A percentile compares a stretch with the other conserved stretches of the same genome.
These are phyloP conservation scores for Phytophthora sp. DNA, from an alignment of 352 stramenopile genomes.

Conservation along the genomic window DNA sequence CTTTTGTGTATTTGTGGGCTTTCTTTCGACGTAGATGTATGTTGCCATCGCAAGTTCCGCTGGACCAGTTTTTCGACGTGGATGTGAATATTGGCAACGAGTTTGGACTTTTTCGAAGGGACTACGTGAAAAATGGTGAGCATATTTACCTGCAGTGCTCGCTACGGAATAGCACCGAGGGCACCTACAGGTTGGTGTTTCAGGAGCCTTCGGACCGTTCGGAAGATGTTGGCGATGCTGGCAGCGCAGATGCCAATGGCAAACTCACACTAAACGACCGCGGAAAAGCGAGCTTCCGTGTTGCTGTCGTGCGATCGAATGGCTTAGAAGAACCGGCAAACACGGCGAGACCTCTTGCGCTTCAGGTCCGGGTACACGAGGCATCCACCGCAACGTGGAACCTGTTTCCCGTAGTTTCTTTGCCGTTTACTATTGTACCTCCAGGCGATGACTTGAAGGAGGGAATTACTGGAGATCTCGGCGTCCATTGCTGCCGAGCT, in stretches of 20 bases:
- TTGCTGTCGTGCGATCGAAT: constrained; percentile 37
- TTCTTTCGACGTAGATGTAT: constrained; percentile 47
- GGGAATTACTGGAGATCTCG: constrained; percentile 39
- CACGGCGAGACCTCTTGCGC: constrained; percentile 31
- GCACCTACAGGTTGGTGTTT: constrained; percentile 38
- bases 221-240: constrained; percentile 16
- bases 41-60: constrained; percentile 56
- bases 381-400: constrained; percentile 49
- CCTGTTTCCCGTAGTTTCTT: constrained; percentile 70
- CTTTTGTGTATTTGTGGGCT: constrained; percentile 10
- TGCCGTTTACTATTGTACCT: constrained; percentile 52
- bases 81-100: constrained; percentile 83
- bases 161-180: constrained; percentile 45
- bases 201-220: constrained; percentile 25
- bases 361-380: constrained; percentile 47
- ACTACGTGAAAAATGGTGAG: constrained; percentile 50
- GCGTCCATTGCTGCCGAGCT: constrained; percentile 76
- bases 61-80: constrained; percentile 67
- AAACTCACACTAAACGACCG: constrained; percentile 60
- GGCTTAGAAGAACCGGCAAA: not conserved
- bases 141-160: constrained; percentile 56
- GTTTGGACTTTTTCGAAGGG: constrained; percentile 78
- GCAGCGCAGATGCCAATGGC: constrained; percentile 29
- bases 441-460: constrained; percentile 22
- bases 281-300: constrained; percentile 60